Percentiles rank a stretch among this genome's conserved stretches.
Conservation (phyloP, 306 rosid genomes). For the Vicia villosa region DNA sequence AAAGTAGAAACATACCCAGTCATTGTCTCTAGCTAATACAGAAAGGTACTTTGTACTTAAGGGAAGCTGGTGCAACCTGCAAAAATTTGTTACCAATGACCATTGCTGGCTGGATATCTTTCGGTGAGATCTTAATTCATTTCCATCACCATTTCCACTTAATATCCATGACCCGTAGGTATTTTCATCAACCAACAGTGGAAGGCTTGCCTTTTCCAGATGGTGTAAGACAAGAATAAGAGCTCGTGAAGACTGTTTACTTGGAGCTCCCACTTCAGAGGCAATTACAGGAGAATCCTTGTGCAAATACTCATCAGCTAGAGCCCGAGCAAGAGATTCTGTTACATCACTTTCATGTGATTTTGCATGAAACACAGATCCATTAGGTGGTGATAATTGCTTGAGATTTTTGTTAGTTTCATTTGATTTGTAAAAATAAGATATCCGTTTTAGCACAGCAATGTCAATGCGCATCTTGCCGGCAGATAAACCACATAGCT, state of each 20-base stretch:
- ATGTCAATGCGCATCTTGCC: conserved; percentile 74
- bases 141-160: conserved; percentile 74
- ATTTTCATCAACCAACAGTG: conserved; percentile 59
- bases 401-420: conserved; percentile 61
- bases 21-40: conserved; percentile 85
- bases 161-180: conserved; percentile 89
- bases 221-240: conserved; percentile 75
- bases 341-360: conserved; percentile 68
- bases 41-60: conserved; percentile 85
- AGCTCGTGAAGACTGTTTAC: conserved; percentile 66
- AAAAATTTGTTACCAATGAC: conserved; percentile 83
- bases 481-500: conserved; percentile 91
- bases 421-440: conserved; percentile 64
- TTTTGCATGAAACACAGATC: conserved; percentile 70
- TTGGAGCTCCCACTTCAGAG: conserved; percentile 46
- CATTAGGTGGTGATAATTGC: conserved; percentile 64
- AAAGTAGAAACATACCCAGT: conserved; percentile 68
- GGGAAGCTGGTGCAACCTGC: conserved; percentile 86
- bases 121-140: conserved; percentile 82
- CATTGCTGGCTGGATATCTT: conserved; percentile 92
- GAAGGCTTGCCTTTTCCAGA: conserved; percentile 85
- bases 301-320: conserved; percentile 83
- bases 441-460: conserved; percentile 80
- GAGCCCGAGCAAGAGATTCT: conserved; percentile 82
- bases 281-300: conserved; percentile 50